Evolutionary conservation across 2,329 filamentous ascomycete genomes (phyloP).

Genomic region (Penicillium sp.): DNA sequence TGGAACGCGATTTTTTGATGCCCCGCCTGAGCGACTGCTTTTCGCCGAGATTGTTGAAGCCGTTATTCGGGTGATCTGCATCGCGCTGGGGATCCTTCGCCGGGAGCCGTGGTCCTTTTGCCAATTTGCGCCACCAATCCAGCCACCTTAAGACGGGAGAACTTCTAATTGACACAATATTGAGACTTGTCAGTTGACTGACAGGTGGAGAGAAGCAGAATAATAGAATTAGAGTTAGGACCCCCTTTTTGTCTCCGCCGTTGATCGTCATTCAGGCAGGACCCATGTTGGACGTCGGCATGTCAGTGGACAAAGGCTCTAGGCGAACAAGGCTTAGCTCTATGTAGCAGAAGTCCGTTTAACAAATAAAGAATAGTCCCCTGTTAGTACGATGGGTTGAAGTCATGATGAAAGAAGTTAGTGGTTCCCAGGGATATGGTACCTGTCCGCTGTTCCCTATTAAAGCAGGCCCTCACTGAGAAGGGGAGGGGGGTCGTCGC

Average conservation of each 20-base stretch:
- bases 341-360: slow-evolving; percentile 14
- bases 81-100: neutral
- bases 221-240: slow-evolving; percentile 10
- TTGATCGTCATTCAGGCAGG: slow-evolving; percentile 14
- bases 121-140: slow-evolving; percentile 8
- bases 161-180: slow-evolving; percentile 9
- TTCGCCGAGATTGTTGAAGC: neutral
- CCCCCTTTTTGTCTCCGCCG: slow-evolving; percentile 3
- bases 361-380: slow-evolving; percentile 15
- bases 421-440: slow-evolving; percentile 13
- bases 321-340: slow-evolving; percentile 19
- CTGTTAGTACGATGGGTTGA: slow-evolving; percentile 10
- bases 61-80: slow-evolving; percentile 1
- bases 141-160: slow-evolving; percentile 4
- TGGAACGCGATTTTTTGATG: slow-evolving; percentile 22
- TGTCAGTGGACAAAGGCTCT: slow-evolving; percentile 11
- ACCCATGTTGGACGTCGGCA: slow-evolving; percentile 18
- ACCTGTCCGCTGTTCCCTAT: neutral
- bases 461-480: slow-evolving; percentile 16
- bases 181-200: slow-evolving; percentile 26
- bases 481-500: neutral
- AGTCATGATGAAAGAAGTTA: slow-evolving; percentile 19
- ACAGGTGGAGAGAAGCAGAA: slow-evolving; percentile 8
- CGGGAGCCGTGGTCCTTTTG: neutral
- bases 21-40: neutral